Evolutionary conservation across 257 asterid genomes (phyloP).

Genomic region (Penstemon davidsonii): DNA sequence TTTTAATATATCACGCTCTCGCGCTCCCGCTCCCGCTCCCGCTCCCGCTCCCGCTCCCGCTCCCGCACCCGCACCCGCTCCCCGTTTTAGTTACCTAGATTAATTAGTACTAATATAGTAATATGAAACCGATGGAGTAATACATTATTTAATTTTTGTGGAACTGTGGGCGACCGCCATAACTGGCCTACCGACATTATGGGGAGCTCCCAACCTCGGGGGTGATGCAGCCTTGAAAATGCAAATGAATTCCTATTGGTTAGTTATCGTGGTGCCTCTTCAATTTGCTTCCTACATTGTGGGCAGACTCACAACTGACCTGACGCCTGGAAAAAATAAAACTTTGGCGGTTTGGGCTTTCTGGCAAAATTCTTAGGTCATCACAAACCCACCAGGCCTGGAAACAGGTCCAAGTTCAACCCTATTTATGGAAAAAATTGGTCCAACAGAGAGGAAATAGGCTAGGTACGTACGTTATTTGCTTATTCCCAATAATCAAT

Average conservation of each 20-base stretch:
- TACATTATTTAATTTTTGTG: too few species aligned
- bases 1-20: too few species aligned
- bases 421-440: background rate
- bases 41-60: too few species aligned
- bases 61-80: too few species aligned
- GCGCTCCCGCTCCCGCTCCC: too few species aligned
- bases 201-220: conserved; percentile 19
- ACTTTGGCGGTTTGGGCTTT: conserved; percentile 26
- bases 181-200: background rate
- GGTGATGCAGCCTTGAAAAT: conserved; percentile 10
- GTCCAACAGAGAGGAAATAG: background rate
- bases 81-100: too few species aligned
- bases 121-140: too few species aligned
- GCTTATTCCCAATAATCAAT: too few species aligned
- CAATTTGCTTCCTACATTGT: conserved; percentile 29
- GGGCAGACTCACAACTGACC: conserved; percentile 21
- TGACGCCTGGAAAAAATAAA: background rate
- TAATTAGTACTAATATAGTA: too few species aligned
- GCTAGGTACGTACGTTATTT: background rate
- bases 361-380: background rate
- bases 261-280: conserved; percentile 19
- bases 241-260: conserved; percentile 14
- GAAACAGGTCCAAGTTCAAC: conserved; percentile 26
- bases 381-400: conserved; percentile 1
- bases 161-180: background rate